These are phyloP conservation scores for Hyphodiscus hymeniophilus DNA, from an alignment of 495 filamentous ascomycete species.

Conservation along the genomic window DNA sequence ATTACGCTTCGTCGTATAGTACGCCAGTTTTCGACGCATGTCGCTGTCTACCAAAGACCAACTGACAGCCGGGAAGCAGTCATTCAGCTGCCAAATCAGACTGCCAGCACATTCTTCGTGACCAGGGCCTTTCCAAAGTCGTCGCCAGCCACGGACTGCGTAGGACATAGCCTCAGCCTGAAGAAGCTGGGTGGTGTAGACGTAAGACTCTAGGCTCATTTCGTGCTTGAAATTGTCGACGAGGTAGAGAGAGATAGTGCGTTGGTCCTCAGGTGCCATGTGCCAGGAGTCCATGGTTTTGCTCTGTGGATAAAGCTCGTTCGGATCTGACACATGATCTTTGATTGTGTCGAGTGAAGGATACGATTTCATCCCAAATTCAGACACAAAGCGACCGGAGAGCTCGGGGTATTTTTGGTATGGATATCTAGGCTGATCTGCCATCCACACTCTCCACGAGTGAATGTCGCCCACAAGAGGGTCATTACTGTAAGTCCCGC, in stretches of 20 bases:
- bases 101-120: neutral
- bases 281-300: slow-evolving; percentile 1
- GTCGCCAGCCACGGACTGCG: slow-evolving; percentile 1
- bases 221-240: slow-evolving; percentile 3
- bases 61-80: neutral
- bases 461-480: slow-evolving; percentile 4
- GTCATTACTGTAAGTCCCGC: neutral
- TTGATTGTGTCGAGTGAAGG: slow-evolving; percentile 3
- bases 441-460: slow-evolving; percentile 2
- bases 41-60: slow-evolving; percentile 4
- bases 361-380: slow-evolving; percentile 1
- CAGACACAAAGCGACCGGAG: neutral
- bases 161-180: neutral
- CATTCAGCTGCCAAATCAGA: slow-evolving; percentile 6
- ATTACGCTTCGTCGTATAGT: neutral
- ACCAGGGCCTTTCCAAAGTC: neutral
- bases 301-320: neutral
- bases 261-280: neutral
- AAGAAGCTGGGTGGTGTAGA: neutral
- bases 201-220: neutral
- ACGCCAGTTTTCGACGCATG: slow-evolving; percentile 1
- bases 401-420: neutral
- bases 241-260: neutral
- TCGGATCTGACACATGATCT: neutral
- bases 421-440: neutral